Conservation (phyloP, 208 protist genomes). For the Crithidia thermophila region DNA sequence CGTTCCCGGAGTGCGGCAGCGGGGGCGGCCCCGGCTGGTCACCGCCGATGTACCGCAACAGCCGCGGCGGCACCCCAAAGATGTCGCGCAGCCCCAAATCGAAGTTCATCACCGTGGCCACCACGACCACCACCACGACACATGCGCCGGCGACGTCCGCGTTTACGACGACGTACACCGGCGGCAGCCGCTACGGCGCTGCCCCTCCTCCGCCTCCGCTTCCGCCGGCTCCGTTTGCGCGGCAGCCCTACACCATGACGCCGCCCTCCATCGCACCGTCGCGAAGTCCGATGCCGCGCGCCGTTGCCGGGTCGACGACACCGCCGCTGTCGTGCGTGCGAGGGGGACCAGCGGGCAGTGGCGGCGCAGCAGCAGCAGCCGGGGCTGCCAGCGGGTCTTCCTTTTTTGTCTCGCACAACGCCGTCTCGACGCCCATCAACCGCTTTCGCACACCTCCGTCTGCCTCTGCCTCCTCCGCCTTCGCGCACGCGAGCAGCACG, state of each 20-base stretch:
- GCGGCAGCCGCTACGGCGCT: neutral
- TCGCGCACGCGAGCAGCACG: no score
- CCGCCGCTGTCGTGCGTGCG: neutral
- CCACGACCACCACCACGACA: conserved; percentile 13
- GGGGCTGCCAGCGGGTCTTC: no score
- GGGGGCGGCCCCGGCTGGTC: conserved; percentile 11
- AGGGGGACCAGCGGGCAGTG: neutral
- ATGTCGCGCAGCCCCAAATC: conserved; percentile 25
- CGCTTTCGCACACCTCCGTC: conserved; percentile 8
- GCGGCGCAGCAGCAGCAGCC: neutral
- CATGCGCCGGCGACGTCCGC: conserved; percentile 2
- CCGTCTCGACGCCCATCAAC: conserved; percentile 16
- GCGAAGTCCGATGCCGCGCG: conserved; percentile 18
- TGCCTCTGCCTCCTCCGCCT: no score
- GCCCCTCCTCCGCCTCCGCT: neutral
- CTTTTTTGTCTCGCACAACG: conserved; percentile 21
- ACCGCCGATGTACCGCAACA: conserved; percentile 31
- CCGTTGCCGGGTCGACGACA: neutral
- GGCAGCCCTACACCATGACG: conserved; percentile 29
- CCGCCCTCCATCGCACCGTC: conserved; percentile 18
- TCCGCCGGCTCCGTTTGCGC: conserved; percentile 1
- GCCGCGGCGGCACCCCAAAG: conserved; percentile 23
- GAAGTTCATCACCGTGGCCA: conserved; percentile 21
- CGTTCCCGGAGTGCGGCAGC: neutral
- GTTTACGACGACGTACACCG: neutral